Percentiles rank a stretch among this genome's conserved stretches.
Conservation (phyloP, 2,329 filamentous ascomycete genomes). For the Penicillium nordicum region DNA sequence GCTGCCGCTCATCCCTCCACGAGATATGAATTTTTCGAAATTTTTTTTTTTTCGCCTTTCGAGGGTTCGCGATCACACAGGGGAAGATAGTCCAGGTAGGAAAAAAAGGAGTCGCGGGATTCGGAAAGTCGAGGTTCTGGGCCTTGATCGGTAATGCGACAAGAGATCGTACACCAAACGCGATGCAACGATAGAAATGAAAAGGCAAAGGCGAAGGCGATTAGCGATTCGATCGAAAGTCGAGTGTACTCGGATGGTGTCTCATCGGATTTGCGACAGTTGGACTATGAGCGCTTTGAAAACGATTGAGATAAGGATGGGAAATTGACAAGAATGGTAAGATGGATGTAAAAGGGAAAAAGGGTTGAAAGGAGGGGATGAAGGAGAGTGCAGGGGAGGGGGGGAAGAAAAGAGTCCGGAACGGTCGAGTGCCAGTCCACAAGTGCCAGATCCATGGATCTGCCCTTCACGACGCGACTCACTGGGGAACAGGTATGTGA, state of each 20-base stretch:
- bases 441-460: slow-evolving; percentile 30
- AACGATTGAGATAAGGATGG: slow-evolving; percentile 10
- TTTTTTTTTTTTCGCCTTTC: slow-evolving; percentile 4
- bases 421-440: slow-evolving; percentile 25
- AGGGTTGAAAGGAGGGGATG: slow-evolving; percentile 18
- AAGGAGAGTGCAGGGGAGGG: slow-evolving; percentile 19
- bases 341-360: slow-evolving; percentile 13
- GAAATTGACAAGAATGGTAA: slow-evolving; percentile 9
- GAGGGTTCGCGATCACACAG: slow-evolving; percentile 16
- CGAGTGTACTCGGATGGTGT: slow-evolving; percentile 8
- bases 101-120: slow-evolving; percentile 8
- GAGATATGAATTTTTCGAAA: slow-evolving; percentile 3
- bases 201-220: slow-evolving; percentile 7
- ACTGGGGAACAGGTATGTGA: slow-evolving; percentile 11
- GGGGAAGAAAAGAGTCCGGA: slow-evolving; percentile 22
- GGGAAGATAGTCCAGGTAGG: background rate
- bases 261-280: slow-evolving; percentile 26
- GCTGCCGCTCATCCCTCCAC: slow-evolving; percentile 42
- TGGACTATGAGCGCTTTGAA: slow-evolving; percentile 9
- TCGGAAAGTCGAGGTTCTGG: background rate
- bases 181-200: slow-evolving; percentile 7
- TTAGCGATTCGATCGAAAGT: slow-evolving; percentile 20
- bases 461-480: slow-evolving; percentile 26
- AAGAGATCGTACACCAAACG: slow-evolving; percentile 9
- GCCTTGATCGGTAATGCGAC: slow-evolving; percentile 16